Conservation (phyloP, 306 rosid species). For the Lathyrus oleraceus region DNA sequence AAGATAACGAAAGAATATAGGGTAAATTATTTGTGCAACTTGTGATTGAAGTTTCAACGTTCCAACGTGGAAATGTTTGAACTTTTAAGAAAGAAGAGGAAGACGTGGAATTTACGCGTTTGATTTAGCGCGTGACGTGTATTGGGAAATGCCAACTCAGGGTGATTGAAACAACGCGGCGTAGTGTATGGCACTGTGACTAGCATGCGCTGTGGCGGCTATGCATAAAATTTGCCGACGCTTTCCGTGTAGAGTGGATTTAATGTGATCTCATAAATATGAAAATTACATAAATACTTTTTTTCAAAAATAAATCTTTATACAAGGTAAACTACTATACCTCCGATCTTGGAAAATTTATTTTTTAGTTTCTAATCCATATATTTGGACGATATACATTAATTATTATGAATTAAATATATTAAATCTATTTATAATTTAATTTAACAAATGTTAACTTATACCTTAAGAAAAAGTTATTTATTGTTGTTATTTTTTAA, state of each 20-base stretch:
- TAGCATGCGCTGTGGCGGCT: neutral
- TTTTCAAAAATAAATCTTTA: too few relatives aligned
- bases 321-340: too few relatives aligned
- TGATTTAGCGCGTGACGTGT: slow-evolving; percentile 53
- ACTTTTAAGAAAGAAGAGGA: neutral
- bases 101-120: slow-evolving; percentile 25
- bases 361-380: too few relatives aligned
- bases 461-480: too few relatives aligned
- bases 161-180: neutral
- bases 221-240: neutral
- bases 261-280: too few relatives aligned
- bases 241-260: neutral
- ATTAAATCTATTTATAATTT: too few relatives aligned
- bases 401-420: too few relatives aligned
- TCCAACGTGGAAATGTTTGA: slow-evolving; percentile 33
- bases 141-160: slow-evolving; percentile 23
- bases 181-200: slow-evolving; percentile 6
- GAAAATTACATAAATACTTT: too few relatives aligned
- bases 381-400: too few relatives aligned
- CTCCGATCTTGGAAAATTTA: too few relatives aligned
- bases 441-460: too few relatives aligned
- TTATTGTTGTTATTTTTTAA: too few relatives aligned
- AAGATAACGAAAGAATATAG: neutral
- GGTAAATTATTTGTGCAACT: neutral
- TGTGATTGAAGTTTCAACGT: slow-evolving; percentile 7